Percentiles rank a stretch among this genome's conserved stretches.
phyloP scores from a whole-genome alignment of 176 grass and related monocot genomes.

The Phoenix roebelenii region DNA sequence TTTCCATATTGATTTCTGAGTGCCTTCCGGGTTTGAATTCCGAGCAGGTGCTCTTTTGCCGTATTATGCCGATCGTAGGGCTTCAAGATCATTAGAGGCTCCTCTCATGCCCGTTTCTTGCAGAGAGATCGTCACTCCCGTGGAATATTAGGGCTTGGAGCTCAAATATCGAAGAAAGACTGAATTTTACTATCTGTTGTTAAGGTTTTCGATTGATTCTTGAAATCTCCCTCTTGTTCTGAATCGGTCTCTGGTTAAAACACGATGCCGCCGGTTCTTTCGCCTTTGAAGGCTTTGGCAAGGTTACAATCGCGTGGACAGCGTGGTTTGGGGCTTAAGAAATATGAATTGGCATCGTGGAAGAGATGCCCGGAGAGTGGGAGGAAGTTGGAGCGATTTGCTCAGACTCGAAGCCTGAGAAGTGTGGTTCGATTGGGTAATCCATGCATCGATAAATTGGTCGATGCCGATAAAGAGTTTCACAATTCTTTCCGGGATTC shows the following conservation, averaged over 20 bases:
- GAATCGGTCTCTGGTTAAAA: not conserved
- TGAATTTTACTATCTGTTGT: no score
- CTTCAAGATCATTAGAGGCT: no score
- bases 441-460: conserved; percentile 19
- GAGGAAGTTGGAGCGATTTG: conserved; percentile 27
- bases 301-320: conserved; percentile 19
- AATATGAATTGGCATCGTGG: conserved; percentile 28
- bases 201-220: no score
- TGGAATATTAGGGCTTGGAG: no score
- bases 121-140: no score
- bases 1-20: no score
- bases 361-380: conserved; percentile 18
- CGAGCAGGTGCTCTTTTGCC: no score
- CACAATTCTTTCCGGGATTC: conserved; percentile 10
- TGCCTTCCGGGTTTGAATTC: no score
- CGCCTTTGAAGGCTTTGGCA: conserved; percentile 24
- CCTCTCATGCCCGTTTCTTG: no score
- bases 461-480: conserved; percentile 6
- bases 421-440: conserved; percentile 23
- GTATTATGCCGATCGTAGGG: no score
- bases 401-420: conserved; percentile 46
- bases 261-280: conserved; percentile 42
- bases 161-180: no score
- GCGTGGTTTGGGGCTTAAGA: conserved; percentile 34
- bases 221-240: no score